These are phyloP conservation scores for Phaseolus lunatus DNA, from an alignment of 306 rosid species.

Conservation along the genomic window DNA sequence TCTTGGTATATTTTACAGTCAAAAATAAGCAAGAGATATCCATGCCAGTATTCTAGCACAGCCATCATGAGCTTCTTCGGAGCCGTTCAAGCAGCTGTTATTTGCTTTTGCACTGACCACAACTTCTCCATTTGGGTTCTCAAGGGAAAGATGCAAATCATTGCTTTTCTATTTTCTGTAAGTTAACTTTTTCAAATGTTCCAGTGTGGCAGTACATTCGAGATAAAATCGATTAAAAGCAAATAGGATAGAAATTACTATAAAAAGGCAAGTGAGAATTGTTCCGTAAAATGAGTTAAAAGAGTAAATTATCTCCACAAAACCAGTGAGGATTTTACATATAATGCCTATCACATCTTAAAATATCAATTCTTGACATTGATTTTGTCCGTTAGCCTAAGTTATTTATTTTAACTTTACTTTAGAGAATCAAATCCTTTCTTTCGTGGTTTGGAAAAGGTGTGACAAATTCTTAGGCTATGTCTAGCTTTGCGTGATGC, in stretches of 20 bases:
- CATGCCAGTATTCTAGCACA: constrained; percentile 86
- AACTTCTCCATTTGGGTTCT: constrained; percentile 75
- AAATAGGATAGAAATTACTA: not conserved
- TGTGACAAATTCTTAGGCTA: not conserved
- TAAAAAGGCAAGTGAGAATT: not conserved
- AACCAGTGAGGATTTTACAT: no score
- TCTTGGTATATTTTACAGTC: constrained; percentile 86
- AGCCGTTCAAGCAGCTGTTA: constrained; percentile 76
- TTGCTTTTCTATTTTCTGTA: constrained; percentile 72
- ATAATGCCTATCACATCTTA: not conserved
- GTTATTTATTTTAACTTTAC: not conserved
- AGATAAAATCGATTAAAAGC: not conserved
- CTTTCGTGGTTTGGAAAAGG: constrained; percentile 20
- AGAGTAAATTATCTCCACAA: no score
- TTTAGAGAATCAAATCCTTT: constrained; percentile 2
- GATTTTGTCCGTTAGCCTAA: not conserved
- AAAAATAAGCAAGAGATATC: constrained; percentile 72
- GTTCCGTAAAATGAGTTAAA: no score
- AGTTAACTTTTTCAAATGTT: constrained; percentile 48
- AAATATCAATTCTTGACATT: not conserved
- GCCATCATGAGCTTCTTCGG: constrained; percentile 90
- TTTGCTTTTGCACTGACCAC: constrained; percentile 59
- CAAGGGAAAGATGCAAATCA: constrained; percentile 64
- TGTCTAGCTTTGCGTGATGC: constrained; percentile 1
- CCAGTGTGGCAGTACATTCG: not conserved